These are phyloP conservation scores for Pseudocercospora ulei DNA, from an alignment of 2,329 filamentous ascomycete genomes.

Conservation along the genomic window DNA sequence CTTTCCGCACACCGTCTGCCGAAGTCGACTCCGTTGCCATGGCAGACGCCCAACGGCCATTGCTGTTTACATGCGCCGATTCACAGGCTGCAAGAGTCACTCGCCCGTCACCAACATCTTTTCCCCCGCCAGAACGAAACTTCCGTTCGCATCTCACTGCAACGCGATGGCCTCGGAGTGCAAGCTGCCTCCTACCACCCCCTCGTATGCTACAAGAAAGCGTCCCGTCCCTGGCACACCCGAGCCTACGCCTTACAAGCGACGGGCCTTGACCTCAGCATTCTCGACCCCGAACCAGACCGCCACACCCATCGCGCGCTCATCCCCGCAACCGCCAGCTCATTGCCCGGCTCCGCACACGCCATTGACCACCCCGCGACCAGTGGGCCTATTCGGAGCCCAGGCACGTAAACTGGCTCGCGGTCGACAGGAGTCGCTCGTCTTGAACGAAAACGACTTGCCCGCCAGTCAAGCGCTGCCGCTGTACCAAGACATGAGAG, in stretches of 20 bases:
- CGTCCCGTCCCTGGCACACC: neutral
- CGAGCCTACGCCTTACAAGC: neutral
- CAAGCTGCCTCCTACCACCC: neutral
- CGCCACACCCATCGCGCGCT: neutral
- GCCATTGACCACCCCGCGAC: neutral
- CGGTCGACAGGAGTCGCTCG: slow-evolving; percentile 3
- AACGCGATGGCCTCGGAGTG: neutral
- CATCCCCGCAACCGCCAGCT: neutral
- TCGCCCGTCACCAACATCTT: no score
- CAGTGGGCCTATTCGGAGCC: slow-evolving; percentile 12
- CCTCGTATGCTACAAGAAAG: neutral
- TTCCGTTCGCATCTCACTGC: no score
- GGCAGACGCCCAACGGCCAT: neutral
- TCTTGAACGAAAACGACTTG: slow-evolving; percentile 1
- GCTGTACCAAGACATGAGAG: neutral
- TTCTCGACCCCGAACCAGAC: neutral
- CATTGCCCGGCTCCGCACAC: slow-evolving; percentile 1
- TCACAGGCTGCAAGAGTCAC: no score
- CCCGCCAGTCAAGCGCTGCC: neutral
- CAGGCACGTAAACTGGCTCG: slow-evolving; percentile 14
- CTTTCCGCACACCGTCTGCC: neutral
- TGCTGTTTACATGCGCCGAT: neutral
- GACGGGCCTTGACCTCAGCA: no score
- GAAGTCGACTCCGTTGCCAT: slow-evolving; percentile 3
- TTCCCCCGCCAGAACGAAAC: no score